Conservation (phyloP, 805 yeast species). For the Cephaloascus fragrans region DNA sequence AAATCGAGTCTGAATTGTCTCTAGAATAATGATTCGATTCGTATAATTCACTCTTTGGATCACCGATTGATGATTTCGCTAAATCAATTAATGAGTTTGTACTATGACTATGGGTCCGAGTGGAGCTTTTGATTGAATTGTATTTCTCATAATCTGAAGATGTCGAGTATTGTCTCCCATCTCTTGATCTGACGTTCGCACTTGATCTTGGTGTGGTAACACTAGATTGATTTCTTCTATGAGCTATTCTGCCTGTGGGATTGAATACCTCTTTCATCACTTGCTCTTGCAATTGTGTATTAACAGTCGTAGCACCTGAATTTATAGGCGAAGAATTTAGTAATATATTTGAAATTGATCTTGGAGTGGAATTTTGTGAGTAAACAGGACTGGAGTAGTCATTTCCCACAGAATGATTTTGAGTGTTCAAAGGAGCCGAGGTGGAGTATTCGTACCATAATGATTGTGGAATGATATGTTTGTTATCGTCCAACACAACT, state of each 20-base stretch:
- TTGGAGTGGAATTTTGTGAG: neutral
- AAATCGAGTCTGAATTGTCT: neutral
- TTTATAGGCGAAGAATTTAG: slow-evolving; percentile 8
- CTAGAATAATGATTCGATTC: too few relatives aligned
- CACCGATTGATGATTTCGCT: neutral
- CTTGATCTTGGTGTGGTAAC: neutral
- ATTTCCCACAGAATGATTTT: slow-evolving; percentile 11
- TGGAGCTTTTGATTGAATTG: neutral
- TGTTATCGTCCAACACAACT: slow-evolving; percentile 86
- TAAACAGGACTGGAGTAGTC: neutral
- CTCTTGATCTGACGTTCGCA: too few relatives aligned
- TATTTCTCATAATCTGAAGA: neutral
- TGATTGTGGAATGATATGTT: slow-evolving; percentile 82
- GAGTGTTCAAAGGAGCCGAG: slow-evolving; percentile 28
- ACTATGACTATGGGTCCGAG: neutral
- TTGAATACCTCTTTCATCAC: slow-evolving; percentile 69
- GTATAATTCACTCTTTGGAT: too few relatives aligned
- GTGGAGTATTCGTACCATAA: slow-evolving; percentile 54
- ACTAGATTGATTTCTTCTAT: too few relatives aligned
- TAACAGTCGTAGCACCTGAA: slow-evolving; percentile 41
- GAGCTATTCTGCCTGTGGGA: slow-evolving; percentile 16
- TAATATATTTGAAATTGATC: neutral
- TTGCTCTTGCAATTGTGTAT: slow-evolving; percentile 60
- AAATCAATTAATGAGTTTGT: neutral
- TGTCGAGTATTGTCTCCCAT: neutral